Evolutionary conservation across 352 stramenopile genomes (phyloP), one percentile per base, ranked within the genome.

Genomic region (Phytophthora sansomeana): DNA sequence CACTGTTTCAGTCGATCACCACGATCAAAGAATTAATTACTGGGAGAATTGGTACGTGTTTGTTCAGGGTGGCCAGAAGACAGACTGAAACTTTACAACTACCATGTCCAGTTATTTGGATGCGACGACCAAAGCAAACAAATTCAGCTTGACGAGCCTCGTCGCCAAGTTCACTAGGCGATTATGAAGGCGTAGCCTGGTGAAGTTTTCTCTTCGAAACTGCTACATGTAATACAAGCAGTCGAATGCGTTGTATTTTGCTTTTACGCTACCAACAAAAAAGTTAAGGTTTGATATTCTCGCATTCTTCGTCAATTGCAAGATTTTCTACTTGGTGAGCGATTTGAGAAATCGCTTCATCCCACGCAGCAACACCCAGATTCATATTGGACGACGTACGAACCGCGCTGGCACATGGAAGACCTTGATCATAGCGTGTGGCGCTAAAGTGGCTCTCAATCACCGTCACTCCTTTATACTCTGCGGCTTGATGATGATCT

Each of bases 361-460:
- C 65, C 65, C 65, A 73, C 6, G 16, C 46, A 29, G 60, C 43
- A 35, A 68, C 29, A 10, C 58, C 64, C 9, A 47, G 16, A 17
- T 63, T 43, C 26, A 73, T 5, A 13, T 60, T 73, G 6, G 38
- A 9, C 7, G 44, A 17, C 7, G 29, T 33, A 7, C 19, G 35
- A 17, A 62, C 42, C 9, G 0, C 38, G 5, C n/a, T 10, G 5
- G 44, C 21, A 1, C 11, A 3, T 17, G 46, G 26, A 4, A 64
- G 39, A 0, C 19, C 65, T 47, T 64, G 9, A 6, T 58, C 24
- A 14, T 58, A 29, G 1, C 58, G 29, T 8, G 58, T 69, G 1
- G 58, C 65, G 5, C 28, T 73, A 24, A 73, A 73, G 13, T 69
- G 52, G 32, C 58, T 73, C 14, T 73, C 65, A 5, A 73, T 56